Percentiles rank a stretch among this genome's conserved stretches.
Evolutionary conservation across 192 early-diverging fungal genomes (phyloP).

Genomic region (Funneliformis mosseae): DNA sequence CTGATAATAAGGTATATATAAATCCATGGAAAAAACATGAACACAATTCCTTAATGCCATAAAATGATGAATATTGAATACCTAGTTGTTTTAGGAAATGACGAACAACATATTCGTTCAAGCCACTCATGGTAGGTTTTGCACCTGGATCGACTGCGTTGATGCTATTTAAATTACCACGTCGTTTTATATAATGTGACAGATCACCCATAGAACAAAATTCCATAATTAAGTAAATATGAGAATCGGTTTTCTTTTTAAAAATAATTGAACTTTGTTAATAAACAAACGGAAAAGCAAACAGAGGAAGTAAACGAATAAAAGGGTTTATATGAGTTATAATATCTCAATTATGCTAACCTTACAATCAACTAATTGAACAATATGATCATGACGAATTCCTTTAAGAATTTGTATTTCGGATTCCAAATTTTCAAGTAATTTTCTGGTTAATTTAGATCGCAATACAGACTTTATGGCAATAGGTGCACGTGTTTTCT

Average conservation of each 20-base stretch:
- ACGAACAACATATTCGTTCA: constrained; percentile 78
- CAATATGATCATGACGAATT: constrained; percentile 84
- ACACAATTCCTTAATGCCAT: background rate
- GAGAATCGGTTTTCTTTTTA: constrained; percentile 81
- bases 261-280: background rate
- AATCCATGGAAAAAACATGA: background rate
- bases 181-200: constrained; percentile 82
- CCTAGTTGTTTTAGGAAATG: constrained; percentile 86
- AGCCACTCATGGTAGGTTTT: constrained; percentile 73
- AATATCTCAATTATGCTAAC: constrained; percentile 44
- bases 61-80: constrained; percentile 39
- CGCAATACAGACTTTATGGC: constrained; percentile 92
- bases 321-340: background rate
- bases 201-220: constrained; percentile 96
- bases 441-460: constrained; percentile 86
- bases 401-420: constrained; percentile 93
- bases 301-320: background rate
- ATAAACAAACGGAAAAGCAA: background rate
- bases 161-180: constrained; percentile 41
- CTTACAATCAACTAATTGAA: constrained; percentile 85
- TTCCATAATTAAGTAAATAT: constrained; percentile 98
- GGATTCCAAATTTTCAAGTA: constrained; percentile 92
- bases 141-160: background rate
- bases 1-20: background rate
- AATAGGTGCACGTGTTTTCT: constrained; percentile 62